Percentiles rank a stretch among this genome's conserved stretches.
Conservation (phyloP, 1,139 yeast genomes). For the Sugiyamaella japonica region DNA sequence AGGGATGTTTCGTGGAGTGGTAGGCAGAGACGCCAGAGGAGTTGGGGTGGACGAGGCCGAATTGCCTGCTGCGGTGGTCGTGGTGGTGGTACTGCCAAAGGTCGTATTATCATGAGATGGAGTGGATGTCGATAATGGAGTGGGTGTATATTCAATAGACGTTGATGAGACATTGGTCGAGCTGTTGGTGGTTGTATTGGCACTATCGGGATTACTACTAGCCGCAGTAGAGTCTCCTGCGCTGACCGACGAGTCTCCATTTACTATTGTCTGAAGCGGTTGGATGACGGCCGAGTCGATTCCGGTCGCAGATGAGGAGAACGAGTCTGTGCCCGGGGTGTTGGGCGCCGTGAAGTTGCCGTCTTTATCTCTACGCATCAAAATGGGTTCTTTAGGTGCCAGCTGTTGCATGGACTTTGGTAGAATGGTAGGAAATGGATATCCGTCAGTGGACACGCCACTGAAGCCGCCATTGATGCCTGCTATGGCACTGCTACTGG, state of each 20-base stretch:
- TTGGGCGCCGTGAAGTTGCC: slow-evolving; percentile 29
- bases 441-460: slow-evolving; percentile 20
- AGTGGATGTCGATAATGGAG: slow-evolving; percentile 10
- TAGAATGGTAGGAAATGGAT: slow-evolving; percentile 32
- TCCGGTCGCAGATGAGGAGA: background rate
- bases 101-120: slow-evolving; percentile 6
- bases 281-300: background rate
- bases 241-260: background rate
- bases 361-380: slow-evolving; percentile 34
- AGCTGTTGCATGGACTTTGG: slow-evolving; percentile 39
- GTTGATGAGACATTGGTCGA: background rate
- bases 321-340: slow-evolving; percentile 15
- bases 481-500: slow-evolving; percentile 1
- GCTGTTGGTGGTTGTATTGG: slow-evolving; percentile 5
- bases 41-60: too few species aligned
- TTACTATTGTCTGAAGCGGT: background rate
- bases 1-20: slow-evolving; percentile 14
- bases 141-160: background rate
- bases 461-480: slow-evolving; percentile 8
- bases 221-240: background rate
- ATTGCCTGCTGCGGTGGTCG: too few species aligned
- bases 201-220: background rate
- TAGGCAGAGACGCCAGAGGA: slow-evolving; percentile 1
- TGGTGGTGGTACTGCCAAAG: background rate
- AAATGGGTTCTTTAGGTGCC: slow-evolving; percentile 39